Evolutionary conservation across 345 rosid genomes (phyloP).

Genomic region (Abelmoschus esculentus): DNA sequence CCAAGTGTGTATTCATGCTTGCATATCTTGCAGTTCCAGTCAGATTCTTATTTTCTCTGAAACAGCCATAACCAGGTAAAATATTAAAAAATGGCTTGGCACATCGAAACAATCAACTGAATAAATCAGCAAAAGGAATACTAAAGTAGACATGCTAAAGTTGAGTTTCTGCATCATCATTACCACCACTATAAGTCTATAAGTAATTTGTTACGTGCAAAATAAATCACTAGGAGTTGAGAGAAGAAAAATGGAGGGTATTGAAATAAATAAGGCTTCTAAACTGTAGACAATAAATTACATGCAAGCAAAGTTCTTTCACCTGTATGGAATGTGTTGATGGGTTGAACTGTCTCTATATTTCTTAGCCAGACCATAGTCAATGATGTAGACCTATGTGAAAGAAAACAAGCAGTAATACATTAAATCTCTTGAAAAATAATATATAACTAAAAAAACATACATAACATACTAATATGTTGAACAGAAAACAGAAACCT

Average conservation of each 20-base stretch:
- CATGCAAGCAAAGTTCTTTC: slow-evolving; percentile 11
- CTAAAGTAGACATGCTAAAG: background rate
- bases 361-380: slow-evolving; percentile 94
- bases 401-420: slow-evolving; percentile 4
- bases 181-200: background rate
- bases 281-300: background rate
- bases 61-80: slow-evolving; percentile 2
- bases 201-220: background rate
- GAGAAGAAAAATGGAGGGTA: background rate
- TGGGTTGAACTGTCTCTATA: slow-evolving; percentile 62
- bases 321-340: slow-evolving; percentile 95
- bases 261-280: background rate
- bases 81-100: background rate
- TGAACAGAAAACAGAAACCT: slow-evolving; percentile 34
- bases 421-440: background rate
- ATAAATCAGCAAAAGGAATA: background rate
- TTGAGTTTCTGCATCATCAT: background rate
- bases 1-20: slow-evolving; percentile 98
- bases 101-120: background rate
- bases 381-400: slow-evolving; percentile 69
- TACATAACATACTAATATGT: background rate
- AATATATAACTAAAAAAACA: background rate
- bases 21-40: slow-evolving; percentile 99
- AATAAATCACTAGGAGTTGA: background rate
- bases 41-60: slow-evolving; percentile 92